Conservation (phyloP, 2,329 filamentous ascomycete species). For the Chlorencoelia australis region DNA sequence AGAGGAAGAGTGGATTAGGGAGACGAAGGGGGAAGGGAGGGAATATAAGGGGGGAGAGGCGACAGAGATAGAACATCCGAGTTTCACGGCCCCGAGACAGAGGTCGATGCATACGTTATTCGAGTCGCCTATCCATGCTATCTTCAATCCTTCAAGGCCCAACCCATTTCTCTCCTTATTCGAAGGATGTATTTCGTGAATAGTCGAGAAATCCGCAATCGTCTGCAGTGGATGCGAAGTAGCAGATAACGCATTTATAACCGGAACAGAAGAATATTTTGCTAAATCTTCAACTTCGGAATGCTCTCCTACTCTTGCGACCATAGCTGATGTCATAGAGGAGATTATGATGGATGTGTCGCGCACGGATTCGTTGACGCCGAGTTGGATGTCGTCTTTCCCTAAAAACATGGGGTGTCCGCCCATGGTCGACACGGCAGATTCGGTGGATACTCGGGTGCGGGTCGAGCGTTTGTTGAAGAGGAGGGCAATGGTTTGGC, state of each 20-base stretch:
- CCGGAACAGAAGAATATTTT: conserved; percentile 63
- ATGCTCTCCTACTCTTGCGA: conserved; percentile 69
- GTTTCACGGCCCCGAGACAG: conserved; percentile 76
- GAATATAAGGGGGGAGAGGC: conserved; percentile 79
- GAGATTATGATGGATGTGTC: conserved; percentile 89
- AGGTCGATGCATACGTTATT: conserved; percentile 97
- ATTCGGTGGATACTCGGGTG: conserved; percentile 88
- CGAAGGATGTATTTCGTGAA: conserved; percentile 63
- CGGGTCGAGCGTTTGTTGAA: conserved; percentile 94
- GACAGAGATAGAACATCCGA: conserved; percentile 77
- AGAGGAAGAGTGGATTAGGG: conserved; percentile 56
- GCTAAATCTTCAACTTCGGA: conserved; percentile 64
- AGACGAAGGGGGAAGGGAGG: conserved; percentile 65
- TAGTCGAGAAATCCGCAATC: conserved; percentile 87
- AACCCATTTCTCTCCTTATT: conserved; percentile 33
- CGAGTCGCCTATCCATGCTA: conserved; percentile 92
- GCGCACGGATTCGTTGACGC: conserved; percentile 90
- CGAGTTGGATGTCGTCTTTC: conserved; percentile 91
- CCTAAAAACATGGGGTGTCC: conserved; percentile 95
- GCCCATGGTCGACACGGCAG: conserved; percentile 76
- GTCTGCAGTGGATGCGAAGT: conserved; percentile 90
- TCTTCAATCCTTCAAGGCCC: conserved; percentile 72
- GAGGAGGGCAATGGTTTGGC: conserved; percentile 85
- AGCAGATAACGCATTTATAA: conserved; percentile 82
- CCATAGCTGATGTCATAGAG: conserved; percentile 81